These are phyloP conservation scores for Nicotiana otophora DNA, from an alignment of 257 asterid species.

Conservation along the genomic window DNA sequence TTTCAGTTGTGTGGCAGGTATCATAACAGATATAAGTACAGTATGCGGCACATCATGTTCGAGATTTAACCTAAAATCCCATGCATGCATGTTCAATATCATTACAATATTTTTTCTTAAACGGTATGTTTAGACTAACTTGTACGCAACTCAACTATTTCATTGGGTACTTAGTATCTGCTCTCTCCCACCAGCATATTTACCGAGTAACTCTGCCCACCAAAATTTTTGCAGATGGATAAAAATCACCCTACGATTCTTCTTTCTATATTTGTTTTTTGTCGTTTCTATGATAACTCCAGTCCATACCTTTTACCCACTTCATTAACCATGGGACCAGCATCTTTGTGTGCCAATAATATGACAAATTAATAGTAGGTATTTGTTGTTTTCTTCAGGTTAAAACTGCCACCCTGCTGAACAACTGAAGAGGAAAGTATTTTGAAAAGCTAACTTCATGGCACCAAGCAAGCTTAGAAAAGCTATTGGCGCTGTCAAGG, in stretches of 20 bases:
- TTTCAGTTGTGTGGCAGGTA: not conserved
- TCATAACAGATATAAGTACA: not conserved
- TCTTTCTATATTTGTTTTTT: not conserved
- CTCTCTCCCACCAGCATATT: not conserved
- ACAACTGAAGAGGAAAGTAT: not conserved
- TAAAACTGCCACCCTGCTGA: not conserved
- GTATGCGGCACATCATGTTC: too few species aligned
- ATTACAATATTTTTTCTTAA: not conserved
- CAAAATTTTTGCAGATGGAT: not conserved
- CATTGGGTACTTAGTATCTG: not conserved
- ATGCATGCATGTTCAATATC: not conserved
- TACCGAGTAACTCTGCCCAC: not conserved
- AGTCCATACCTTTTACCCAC: not conserved
- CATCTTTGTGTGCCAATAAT: not conserved
- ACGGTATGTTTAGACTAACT: too few species aligned
- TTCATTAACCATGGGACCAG: not conserved
- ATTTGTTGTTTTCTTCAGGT: not conserved
- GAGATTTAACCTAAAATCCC: not conserved
- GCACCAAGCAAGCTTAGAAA: constrained; percentile 77
- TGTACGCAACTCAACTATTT: not conserved
- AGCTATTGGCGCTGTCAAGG: constrained; percentile 92
- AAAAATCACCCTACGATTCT: not conserved
- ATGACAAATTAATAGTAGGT: not conserved
- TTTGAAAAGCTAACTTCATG: constrained; percentile 26
- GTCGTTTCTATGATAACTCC: not conserved